These are phyloP conservation scores for Starmerella roubikii DNA, from an alignment of 805 yeast species.

Conservation along the genomic window DNA sequence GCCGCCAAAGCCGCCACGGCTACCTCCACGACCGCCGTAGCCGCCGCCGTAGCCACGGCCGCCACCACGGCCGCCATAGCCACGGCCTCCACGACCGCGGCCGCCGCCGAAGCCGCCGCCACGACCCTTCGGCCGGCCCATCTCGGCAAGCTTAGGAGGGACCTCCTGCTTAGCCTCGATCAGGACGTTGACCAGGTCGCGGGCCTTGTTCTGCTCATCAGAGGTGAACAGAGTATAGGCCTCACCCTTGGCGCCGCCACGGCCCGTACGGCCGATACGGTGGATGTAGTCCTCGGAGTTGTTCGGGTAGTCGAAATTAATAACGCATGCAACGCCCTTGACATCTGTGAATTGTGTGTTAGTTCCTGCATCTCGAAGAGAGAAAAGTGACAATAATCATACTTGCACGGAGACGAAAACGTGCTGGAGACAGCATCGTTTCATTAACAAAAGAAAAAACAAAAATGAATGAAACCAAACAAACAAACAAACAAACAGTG, in stretches of 20 bases:
- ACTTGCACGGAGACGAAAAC: no score
- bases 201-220: slow-evolving; percentile 76
- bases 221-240: slow-evolving; percentile 90
- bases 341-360: slow-evolving; percentile 49
- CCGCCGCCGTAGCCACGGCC: slow-evolving; percentile 17
- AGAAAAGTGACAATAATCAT: neutral
- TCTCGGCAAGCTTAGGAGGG: slow-evolving; percentile 64
- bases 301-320: slow-evolving; percentile 95
- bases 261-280: slow-evolving; percentile 98
- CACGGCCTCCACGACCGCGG: slow-evolving; percentile 29
- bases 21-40: slow-evolving; percentile 7
- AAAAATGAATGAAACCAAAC: no score
- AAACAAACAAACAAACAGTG: slow-evolving; percentile 3
- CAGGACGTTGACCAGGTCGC: slow-evolving; percentile 76
- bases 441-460: slow-evolving; percentile 13
- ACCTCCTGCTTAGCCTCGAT: slow-evolving; percentile 89
- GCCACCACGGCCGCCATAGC: slow-evolving; percentile 26
- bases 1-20: slow-evolving; percentile 12
- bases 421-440: slow-evolving; percentile 3
- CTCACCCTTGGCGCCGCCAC: slow-evolving; percentile 95
- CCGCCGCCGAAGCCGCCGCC: slow-evolving; percentile 49
- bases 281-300: slow-evolving; percentile 97
- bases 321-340: slow-evolving; percentile 87
- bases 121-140: slow-evolving; percentile 63
- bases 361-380: slow-evolving; percentile 10